Base-by-base conservation (phyloP, 2,329 filamentous ascomycete genomes). In the Xenosphaeropsis pyriputrescens region DNA sequence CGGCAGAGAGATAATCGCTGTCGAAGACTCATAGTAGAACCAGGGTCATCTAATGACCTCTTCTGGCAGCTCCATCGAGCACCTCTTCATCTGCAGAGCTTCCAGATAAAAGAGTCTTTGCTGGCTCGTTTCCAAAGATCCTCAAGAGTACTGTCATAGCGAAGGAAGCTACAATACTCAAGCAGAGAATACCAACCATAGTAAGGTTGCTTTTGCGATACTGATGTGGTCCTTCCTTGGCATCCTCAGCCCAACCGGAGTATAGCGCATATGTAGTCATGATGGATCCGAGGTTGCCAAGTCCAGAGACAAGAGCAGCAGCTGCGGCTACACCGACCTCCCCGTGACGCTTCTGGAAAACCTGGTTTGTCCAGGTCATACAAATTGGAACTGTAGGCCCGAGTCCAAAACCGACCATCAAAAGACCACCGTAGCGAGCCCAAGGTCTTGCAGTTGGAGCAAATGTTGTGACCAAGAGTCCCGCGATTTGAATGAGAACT, bases 331-430 rank as follows among this genome's bases (percentile, higher is more conserved):
- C 85, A 39, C 86, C 86, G 16, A 94, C 84, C 58, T 94, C 86
- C 34, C 86, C 85, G 52, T 94, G 86, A 11, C 86, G 79, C 22
- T 72, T 72, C 60, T 93, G 85, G 64, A 94, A 94, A 52, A 93
- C 80, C 59, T 93, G 83, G 44, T 77, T 84, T 22, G 83, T 85
- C 86, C 86, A 93, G 29, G 85, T 80, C 86, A 94, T 94, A 57
- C 83, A 89, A 51, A 89, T 89, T 9, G 86, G 86, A 1, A 93
- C 85, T 0, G 86, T 93, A 3, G 86, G 86, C 1, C 86, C 86
- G 2, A 94, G 75, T 0, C 86, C 86, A 51, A 93, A 93, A 4
- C 86, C 86, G 29, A 94, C 80, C 61, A 94, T 79, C 36, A 94
- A 63, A n/a, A 94, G 72, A 4, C 86, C 86, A 35, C 82, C 84